Evolutionary conservation across 1,284 basidiomycete species (phyloP), one percentile per base, ranked within the genome.

Genomic region (Marasmius sp.): DNA sequence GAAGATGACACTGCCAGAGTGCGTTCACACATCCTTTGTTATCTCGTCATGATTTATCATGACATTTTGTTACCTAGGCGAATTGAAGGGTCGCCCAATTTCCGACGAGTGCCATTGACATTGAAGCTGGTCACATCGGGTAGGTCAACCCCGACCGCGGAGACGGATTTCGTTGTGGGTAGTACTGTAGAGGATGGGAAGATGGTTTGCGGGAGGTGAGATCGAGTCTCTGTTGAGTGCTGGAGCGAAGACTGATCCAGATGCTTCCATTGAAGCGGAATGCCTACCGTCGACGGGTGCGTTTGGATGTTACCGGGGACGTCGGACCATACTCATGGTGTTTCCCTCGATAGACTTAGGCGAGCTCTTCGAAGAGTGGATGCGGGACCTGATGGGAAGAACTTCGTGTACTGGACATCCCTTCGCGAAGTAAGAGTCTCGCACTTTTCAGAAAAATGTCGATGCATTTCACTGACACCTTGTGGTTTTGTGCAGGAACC

Each of bases 1-100:
- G 77, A 97, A 97, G 79, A 94, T 97, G 88, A 92, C 92, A 11
- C 78, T 98, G 4, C 92, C 94, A 0, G 96, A 97, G 90, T 95
- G 67, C 59, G 89, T 80, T 8, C 12, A 39, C 47, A 12, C n/a
- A 10, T 43, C 52, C 45, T 18, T 14, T n/a, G 20, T 11, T 58
- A 38, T 27, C 58, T 48, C 3, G 34, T 14, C 34, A 16, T 53
- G 60, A 14, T 27, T 5, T 5, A 27, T 27, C 27, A 27, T 27
- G 27, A 27, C 27, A 27, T 5, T 27, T 27, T 27, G 27, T 27
- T 27, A 27, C 27, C 27, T 27, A 95, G 93, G 68, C 91, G 95
- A 20, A 93, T 98, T 48, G 94, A 97, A 10, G 95, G 95, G 0
- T 86, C 94, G 1, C 94, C 96, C 0, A 98, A 98, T 71, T 97